A percentile compares a stretch with the other conserved stretches of the same genome.
phyloP scores from a whole-genome alignment of 257 asterid species.

The Cordia subcordata region DNA sequence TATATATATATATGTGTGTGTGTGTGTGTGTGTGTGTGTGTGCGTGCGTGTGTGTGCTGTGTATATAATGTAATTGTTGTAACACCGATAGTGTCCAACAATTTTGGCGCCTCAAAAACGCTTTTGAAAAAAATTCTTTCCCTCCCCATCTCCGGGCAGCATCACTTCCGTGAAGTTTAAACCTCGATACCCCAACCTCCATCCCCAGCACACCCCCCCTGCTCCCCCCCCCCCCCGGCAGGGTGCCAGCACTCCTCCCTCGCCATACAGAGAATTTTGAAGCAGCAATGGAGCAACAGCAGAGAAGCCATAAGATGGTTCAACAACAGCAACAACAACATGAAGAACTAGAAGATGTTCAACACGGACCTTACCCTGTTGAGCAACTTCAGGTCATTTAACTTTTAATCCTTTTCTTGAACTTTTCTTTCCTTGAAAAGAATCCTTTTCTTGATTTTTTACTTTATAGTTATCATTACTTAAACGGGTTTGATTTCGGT shows the following conservation, averaged over 20 bases:
- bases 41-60: no score
- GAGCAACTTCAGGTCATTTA: slow-evolving; percentile 77
- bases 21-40: no score
- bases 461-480: background rate
- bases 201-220: no score
- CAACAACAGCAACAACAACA: slow-evolving; percentile 36
- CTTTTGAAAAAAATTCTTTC: slow-evolving; percentile 22
- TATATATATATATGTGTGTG: no score
- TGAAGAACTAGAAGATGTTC: slow-evolving; percentile 64
- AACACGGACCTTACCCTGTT: slow-evolving; percentile 75
- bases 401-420: background rate
- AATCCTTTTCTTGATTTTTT: background rate
- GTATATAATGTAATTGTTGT: no score
- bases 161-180: background rate
- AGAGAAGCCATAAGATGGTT: slow-evolving; percentile 41
- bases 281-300: slow-evolving; percentile 70
- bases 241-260: no score
- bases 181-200: background rate
- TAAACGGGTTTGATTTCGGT: slow-evolving; percentile 19
- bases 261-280: no score
- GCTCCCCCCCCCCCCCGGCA: no score
- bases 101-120: slow-evolving; percentile 35
- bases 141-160: background rate
- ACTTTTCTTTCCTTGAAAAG: no score
- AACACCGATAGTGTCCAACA: no score